Evolutionary conservation across 768 basidiomycete species (phyloP), one percentile per base, ranked within the genome.

Genomic region (Kwoniella europaea): DNA sequence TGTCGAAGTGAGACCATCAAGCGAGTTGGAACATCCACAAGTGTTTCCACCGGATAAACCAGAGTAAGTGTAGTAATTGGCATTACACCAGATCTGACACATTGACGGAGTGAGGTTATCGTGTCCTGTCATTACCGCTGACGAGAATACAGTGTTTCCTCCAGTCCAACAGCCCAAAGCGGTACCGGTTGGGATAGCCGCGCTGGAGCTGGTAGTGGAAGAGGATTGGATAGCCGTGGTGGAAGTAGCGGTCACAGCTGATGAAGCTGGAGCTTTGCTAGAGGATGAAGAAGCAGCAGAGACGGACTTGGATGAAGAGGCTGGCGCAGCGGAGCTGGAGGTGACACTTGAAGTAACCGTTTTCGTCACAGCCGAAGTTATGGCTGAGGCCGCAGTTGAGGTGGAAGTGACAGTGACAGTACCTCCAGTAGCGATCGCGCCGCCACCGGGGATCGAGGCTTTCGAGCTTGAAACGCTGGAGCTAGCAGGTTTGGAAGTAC

Each of bases 81-180:
- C 72, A 43, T 72, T 65, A 67, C 79, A 80, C 75, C 75, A 78
- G 43, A 73, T 58, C 53, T 74, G 68, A 67, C 79, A 80, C 63
- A 71, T 74, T 18, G 67, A 53, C 1, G 74, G 72, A 3, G 76
- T 77, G 57, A 80, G 59, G 35, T 64, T 71, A 46, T 50, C 65
- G 71, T 67, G 60, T 4, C 61, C 65, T 5, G 76, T 73, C 69
- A 79, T 77, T 59, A 68, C 56, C 27, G 63, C 65, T 5, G 60
- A 62, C 10, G 65, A 61, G 63, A 72, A 62, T 10, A 55, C 42
- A 5, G 63, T 42, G 54, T 43, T 22, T 16, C 55, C 20, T 4
- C 66, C 63, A 24, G 60, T 63, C 72, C 54, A 79, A 57, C 78
- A 79, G 16, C 78, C 78, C 29, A 61, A 24, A 10, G 69, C 44